Conservation (phyloP, 495 filamentous ascomycete genomes). For the Acidiella bohemica region DNA sequence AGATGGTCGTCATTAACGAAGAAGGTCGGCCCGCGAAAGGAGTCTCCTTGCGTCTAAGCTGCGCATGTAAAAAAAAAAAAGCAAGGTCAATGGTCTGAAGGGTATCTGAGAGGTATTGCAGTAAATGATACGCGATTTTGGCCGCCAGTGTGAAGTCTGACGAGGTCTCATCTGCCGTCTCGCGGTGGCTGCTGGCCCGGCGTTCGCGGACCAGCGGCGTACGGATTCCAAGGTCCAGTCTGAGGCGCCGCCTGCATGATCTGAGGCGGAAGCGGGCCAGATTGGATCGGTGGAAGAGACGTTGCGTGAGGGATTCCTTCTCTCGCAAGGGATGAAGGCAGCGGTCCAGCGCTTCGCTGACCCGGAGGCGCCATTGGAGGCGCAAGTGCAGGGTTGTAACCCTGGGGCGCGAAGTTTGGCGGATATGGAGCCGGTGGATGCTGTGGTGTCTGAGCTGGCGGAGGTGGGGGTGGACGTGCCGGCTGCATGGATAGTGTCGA, state of each 20-base stretch:
- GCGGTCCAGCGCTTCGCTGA: conserved; percentile 1
- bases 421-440: background rate
- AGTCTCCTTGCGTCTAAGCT: too few species aligned
- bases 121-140: too few species aligned
- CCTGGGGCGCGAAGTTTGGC: background rate
- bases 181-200: too few species aligned
- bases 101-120: too few species aligned
- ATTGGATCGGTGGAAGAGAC: background rate
- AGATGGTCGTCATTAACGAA: too few species aligned
- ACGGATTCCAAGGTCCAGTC: conserved; percentile 14
- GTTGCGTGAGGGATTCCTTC: background rate
- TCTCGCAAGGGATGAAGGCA: background rate
- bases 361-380: background rate
- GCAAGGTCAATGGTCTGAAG: too few species aligned
- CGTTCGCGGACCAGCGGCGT: background rate
- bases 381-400: background rate
- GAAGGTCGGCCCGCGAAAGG: too few species aligned
- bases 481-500: conserved; percentile 13
- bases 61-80: too few species aligned
- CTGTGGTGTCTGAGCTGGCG: background rate
- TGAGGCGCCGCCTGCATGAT: conserved; percentile 5
- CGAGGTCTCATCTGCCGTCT: too few species aligned
- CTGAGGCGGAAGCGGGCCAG: background rate
- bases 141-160: too few species aligned
- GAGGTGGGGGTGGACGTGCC: conserved; percentile 5